A percentile compares a stretch with the other conserved stretches of the same genome.
phyloP scores from a whole-genome alignment of 2,329 filamentous ascomycete genomes.

The Spiromastix sp. region DNA sequence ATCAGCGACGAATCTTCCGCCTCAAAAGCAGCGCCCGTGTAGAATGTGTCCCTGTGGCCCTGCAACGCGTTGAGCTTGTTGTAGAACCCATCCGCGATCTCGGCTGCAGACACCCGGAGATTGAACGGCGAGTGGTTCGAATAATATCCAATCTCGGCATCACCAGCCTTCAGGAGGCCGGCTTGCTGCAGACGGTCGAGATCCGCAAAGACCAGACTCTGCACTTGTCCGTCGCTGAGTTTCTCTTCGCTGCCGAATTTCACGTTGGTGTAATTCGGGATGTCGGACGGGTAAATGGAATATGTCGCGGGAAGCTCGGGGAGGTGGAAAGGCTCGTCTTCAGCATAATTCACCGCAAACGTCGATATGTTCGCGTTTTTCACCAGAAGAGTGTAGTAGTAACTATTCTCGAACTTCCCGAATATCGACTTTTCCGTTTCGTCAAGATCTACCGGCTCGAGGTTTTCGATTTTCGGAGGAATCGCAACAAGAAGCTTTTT shows the following conservation, averaged over 20 bases:
- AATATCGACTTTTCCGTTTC: constrained; percentile 27
- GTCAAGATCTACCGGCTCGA: constrained; percentile 28
- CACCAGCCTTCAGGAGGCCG: constrained; percentile 4
- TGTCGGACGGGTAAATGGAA: constrained; percentile 12
- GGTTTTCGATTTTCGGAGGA: constrained; percentile 28
- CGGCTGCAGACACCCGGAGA: constrained; percentile 21
- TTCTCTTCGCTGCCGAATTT: constrained; percentile 12
- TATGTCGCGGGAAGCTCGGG: constrained; percentile 23
- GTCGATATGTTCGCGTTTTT: constrained; percentile 28
- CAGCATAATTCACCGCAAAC: constrained; percentile 15
- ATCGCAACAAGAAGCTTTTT: constrained; percentile 34
- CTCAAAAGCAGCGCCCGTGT: constrained; percentile 24
- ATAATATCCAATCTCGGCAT: constrained; percentile 25
- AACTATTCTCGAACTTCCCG: constrained; percentile 25
- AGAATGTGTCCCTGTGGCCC: constrained; percentile 36
- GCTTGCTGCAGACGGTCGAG: constrained; percentile 11
- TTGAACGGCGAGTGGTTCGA: constrained; percentile 29
- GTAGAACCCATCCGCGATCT: constrained; percentile 33
- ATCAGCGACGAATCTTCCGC: background rate
- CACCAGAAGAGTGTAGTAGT: constrained; percentile 31
- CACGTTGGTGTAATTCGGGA: constrained; percentile 12
- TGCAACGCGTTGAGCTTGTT: constrained; percentile 33
- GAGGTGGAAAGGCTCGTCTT: constrained; percentile 18
- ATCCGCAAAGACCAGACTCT: constrained; percentile 19
- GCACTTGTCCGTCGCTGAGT: constrained; percentile 17